Conservation (phyloP, 768 basidiomycete species). For the Hypsizygus marmoreus region DNA sequence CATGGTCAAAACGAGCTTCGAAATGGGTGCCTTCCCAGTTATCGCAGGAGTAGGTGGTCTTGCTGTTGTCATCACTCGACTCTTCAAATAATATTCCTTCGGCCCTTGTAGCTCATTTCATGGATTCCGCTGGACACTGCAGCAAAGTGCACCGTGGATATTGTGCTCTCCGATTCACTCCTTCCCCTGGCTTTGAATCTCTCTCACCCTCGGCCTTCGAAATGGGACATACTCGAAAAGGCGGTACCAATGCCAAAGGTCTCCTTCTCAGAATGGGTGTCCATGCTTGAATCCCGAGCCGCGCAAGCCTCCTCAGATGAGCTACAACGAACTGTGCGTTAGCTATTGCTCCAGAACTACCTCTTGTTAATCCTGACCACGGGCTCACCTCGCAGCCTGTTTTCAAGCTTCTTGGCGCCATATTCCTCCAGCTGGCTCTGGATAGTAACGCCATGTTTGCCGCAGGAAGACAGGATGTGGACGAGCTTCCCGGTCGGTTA, state of each 20-base stretch:
- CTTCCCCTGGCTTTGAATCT: constrained; percentile 1
- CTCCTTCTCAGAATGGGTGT: no score
- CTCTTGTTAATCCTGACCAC: no score
- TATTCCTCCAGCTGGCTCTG: background rate
- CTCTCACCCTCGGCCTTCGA: constrained; percentile 3
- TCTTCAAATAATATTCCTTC: no score
- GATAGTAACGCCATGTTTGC: background rate
- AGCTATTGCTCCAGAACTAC: background rate
- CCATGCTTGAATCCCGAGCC: no score
- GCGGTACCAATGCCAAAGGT: constrained; percentile 1
- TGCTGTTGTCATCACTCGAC: no score
- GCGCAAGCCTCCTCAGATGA: background rate
- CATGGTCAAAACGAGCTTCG: no score
- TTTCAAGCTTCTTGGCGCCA: background rate
- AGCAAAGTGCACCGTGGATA: background rate
- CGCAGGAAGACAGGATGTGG: background rate
- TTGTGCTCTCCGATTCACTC: background rate
- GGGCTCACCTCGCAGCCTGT: background rate
- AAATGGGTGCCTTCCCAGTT: no score
- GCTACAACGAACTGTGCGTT: background rate
- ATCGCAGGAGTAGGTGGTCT: no score
- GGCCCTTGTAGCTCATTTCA: no score
- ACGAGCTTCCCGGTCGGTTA: background rate
- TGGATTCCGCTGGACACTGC: constrained; percentile 5
- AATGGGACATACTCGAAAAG: constrained; percentile 1